Conservation (phyloP, 164 flowering plant genomes). For the Litsea cubeba region DNA sequence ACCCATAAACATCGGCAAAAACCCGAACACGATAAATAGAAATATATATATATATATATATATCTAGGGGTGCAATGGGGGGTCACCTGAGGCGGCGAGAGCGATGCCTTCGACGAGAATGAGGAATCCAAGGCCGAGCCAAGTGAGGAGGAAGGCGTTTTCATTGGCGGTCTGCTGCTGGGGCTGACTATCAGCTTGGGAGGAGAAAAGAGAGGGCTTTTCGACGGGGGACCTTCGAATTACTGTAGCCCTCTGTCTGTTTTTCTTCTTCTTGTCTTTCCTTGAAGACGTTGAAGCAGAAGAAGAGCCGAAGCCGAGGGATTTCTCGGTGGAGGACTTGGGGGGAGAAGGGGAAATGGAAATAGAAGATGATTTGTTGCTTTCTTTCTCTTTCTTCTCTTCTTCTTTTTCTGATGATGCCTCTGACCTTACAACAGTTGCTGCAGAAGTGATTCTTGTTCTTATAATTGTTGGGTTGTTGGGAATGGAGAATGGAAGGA, state of each 20-base stretch:
- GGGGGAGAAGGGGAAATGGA: constrained; percentile 20
- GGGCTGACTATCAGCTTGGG: constrained; percentile 7
- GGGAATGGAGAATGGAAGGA: background rate
- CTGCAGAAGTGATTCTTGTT: background rate
- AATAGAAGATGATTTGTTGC: background rate
- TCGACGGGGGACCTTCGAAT: constrained; percentile 64
- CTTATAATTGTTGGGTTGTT: background rate
- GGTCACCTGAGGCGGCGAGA: constrained; percentile 73
- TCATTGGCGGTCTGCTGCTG: constrained; percentile 48
- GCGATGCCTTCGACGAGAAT: constrained; percentile 67
- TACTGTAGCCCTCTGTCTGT: constrained; percentile 43
- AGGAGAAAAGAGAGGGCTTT: constrained; percentile 40
- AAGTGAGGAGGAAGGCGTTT: constrained; percentile 71
- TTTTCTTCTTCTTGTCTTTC: constrained; percentile 34
- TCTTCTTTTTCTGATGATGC: constrained; percentile 1
- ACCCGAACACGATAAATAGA: no score
- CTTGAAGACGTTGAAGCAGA: constrained; percentile 18
- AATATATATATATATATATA: background rate
- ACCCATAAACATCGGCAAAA: no score
- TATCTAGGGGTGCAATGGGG: background rate
- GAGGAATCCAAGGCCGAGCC: constrained; percentile 70
- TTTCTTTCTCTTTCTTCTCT: background rate
- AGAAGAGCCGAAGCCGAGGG: constrained; percentile 56
- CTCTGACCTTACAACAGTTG: background rate
- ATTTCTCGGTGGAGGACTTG: constrained; percentile 12